Evolutionary conservation across 78 protist genomes (phyloP), one percentile per base, ranked within the genome.

Genomic region (Dictyostelium intermedium): DNA sequence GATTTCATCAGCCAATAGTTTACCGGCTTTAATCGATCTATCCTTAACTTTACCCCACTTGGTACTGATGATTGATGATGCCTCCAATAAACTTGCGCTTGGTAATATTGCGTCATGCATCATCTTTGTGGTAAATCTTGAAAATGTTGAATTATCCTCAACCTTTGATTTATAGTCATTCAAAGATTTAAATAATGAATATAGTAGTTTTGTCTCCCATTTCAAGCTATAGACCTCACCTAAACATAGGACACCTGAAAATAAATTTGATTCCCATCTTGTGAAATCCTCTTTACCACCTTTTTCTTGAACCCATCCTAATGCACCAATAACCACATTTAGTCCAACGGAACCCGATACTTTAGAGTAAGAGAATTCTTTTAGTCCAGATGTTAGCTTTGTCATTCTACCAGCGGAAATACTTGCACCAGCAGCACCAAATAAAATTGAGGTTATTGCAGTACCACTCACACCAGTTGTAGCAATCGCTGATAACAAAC

Each of bases 391-490:
- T 18, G 94, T 89, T 8, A 30, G 8, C 30, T 80, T 89, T 39
- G n/a, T 69, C 78, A 89, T 83, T 63, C 77, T 69, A 25, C 74
- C 82, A 18, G 83, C 94, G 10, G 87, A 63, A 16, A 89, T 27
- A 4, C 72, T 50, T 18, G 87, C 87, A 80, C 94, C 94, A 23
- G 82, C 87, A 39, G 94, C 61, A 34, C 94, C 94, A 89, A 89
- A 89, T 7, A 89, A 25, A 20, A 89, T 10, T 7, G 87, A 69
- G 5, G 94, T 69, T 5, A 89, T 56, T 5, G 94, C 82, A 18
- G 94, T 34, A 5, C 84, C 83, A 37, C 79, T 69, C 2, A 87
- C 20, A 18, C 93, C 93, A 14, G 92, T 80, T 2, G 50, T 35
- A 11, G 92, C 30, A n/a, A 86, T 34, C 4, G 92, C 92, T 16